Evolutionary conservation across 2,329 filamentous ascomycete species (phyloP), one percentile per base, ranked within the genome.

Genomic region (Diaporthe longicolla): DNA sequence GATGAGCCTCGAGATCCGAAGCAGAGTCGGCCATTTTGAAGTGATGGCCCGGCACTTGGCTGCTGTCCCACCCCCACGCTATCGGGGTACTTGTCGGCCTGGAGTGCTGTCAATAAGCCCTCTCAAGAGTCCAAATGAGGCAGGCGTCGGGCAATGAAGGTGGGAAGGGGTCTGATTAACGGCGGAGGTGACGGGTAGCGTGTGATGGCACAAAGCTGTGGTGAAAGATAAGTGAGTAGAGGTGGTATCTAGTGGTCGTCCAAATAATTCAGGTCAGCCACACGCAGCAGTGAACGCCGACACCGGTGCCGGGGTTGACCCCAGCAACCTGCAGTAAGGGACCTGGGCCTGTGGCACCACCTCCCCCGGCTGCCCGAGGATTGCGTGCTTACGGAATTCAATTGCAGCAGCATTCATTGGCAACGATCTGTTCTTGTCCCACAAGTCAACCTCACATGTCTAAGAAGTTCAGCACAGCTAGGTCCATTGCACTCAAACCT

Each of bases 1-100:
- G 71, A 54, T 82, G 78, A 71, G 80, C 77, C 72, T 85, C 82
- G 57, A 83, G 68, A 73, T 85, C 84, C 73, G 81, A 79, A 35
- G 78, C 79, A 70, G 80, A 79, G 76, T 83, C 82, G 74, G 82
- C 82, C 82, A 84, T 83, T 32, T 54, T 68, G 63, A 54, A 40
- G 48, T 40, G 48, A 54, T 45, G n/a, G 32, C 48, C 63, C n/a
- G 63, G 17, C 21, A 26, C 45, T 52, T 52, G 59, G 37, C 72
- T 72, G 59, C 70, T 74, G 54, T 54, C 73, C 69, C 61, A 70
- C 59, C 65, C 45, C 55, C 69, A 32, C 71, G 71, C 54, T 70
- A 11, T 58, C 15, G n/a, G 43, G 59, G 29, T 7, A 52, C 11
- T 48, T 29, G 32, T 54, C 37, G 61, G 43, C 29, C 21, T 65